A percentile compares a stretch with the other conserved stretches of the same genome.
phyloP scores from a whole-genome alignment of 2,329 filamentous ascomycete species.

The Fulvia fulva region DNA sequence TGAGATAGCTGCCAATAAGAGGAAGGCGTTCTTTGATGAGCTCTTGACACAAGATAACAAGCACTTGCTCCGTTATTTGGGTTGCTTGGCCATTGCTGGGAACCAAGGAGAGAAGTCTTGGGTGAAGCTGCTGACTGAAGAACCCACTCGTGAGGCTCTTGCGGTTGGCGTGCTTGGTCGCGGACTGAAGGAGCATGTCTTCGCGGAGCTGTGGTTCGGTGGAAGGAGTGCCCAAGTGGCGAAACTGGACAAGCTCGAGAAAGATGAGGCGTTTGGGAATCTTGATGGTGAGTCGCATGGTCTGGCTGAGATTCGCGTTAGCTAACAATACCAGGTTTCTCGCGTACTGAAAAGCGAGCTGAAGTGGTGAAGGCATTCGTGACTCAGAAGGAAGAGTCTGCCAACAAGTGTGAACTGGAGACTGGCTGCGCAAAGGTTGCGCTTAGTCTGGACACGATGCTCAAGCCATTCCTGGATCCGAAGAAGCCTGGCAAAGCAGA shows the following conservation, averaged over 20 bases:
- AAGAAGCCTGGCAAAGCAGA: neutral
- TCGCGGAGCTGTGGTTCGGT: conserved; percentile 29
- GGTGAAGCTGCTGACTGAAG: conserved; percentile 21
- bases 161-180: conserved; percentile 27
- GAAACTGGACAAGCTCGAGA: conserved; percentile 38
- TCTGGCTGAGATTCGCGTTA: neutral
- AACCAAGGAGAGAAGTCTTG: conserved; percentile 22
- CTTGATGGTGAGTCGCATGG: conserved; percentile 34
- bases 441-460: neutral
- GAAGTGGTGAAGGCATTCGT: conserved; percentile 5
- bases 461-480: neutral
- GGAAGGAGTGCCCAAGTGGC: conserved; percentile 14
- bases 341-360: conserved; percentile 24
- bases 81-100: conserved; percentile 31
- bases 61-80: conserved; percentile 28
- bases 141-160: conserved; percentile 20
- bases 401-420: neutral
- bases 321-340: conserved; percentile 26
- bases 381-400: neutral
- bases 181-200: conserved; percentile 32
- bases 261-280: conserved; percentile 31
- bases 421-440: neutral
- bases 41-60: conserved; percentile 8
- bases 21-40: conserved; percentile 1
- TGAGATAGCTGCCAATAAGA: neutral